Evolutionary conservation across 2,329 filamentous ascomycete species (phyloP).

Genomic region (Apiospora pterosperma): DNA sequence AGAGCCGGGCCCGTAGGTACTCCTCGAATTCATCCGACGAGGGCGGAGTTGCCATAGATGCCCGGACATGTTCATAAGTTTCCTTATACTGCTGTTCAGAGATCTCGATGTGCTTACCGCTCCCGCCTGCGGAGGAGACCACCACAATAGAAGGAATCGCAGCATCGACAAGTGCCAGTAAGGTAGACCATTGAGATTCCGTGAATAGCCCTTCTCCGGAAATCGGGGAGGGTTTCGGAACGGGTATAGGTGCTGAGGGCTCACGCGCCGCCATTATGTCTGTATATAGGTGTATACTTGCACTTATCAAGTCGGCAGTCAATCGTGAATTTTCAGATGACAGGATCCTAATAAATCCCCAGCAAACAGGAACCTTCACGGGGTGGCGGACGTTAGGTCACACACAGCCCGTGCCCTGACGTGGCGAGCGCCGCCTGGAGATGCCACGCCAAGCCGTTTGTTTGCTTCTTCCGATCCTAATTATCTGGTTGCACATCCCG

Average conservation of each 20-base stretch:
- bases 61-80: constrained; percentile 36
- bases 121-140: constrained; percentile 34
- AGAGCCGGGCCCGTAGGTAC: constrained; percentile 49
- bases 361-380: neutral
- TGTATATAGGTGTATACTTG: no score
- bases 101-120: constrained; percentile 39
- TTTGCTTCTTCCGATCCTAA: neutral
- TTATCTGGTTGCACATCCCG: no score
- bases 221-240: constrained; percentile 18
- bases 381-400: neutral
- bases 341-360: neutral
- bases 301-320: no score
- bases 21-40: constrained; percentile 42
- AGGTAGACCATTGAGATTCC: constrained; percentile 49
- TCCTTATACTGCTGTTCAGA: constrained; percentile 47
- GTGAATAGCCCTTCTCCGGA: constrained; percentile 18
- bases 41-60: constrained; percentile 34
- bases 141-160: constrained; percentile 56
- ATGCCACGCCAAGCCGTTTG: neutral
- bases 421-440: neutral
- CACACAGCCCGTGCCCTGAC: neutral
- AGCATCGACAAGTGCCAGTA: constrained; percentile 55
- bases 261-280: constrained; percentile 15
- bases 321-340: neutral
- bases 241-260: constrained; percentile 12